Base-by-base conservation (phyloP, 352 stramenopile genomes). In the Pythium phragmiticola region DNA sequence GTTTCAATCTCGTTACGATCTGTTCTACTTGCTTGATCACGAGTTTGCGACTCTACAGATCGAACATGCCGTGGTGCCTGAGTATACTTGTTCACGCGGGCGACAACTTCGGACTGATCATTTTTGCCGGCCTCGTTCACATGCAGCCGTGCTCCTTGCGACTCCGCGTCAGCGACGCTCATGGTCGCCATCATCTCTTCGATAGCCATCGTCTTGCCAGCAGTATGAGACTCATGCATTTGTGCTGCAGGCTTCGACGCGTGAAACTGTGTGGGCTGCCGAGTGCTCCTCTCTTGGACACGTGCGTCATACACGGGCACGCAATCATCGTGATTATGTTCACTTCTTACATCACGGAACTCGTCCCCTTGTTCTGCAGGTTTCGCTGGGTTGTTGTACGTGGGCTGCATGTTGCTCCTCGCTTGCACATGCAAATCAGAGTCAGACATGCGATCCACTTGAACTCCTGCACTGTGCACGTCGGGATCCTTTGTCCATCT, bases 241-340 rank as follows among this genome's bases (percentile, higher is more conserved):
- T 46, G 13, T 7, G 7, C 0, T 21, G 13, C 39, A 21, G 5
- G 9, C 13, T n/a, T 46, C 39, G 39, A 16, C 14, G 13, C 13
- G 13, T 33, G 23, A 3, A 42, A 4, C 21, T 60, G 11, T 39
- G 21, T 16, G 16, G 11, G 7, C 19, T 49, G 34, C 4, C 3
- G n/a, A 33, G 16, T 34, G 6, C 33, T 21, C 9, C 53, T 37
- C 2, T n/a, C 48, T 23, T 65, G 58, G 11, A 46, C 39, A 2
- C 49, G 39, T 3, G 50, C 50, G 9, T 65, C 59, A 19, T 26
- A 46, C 1, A 51, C n/a, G n/a, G 14, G 13, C 0, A 13, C 13
- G 11, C 28, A 30, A 13, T 56, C 42, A 28, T 19, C 60, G 13
- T 66, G 60, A 11, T 51, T 34, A 14, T 19, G 19, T 37, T 61